Base-by-base conservation (phyloP, 176 grass and related monocot species). In the Triticum urartu region DNA sequence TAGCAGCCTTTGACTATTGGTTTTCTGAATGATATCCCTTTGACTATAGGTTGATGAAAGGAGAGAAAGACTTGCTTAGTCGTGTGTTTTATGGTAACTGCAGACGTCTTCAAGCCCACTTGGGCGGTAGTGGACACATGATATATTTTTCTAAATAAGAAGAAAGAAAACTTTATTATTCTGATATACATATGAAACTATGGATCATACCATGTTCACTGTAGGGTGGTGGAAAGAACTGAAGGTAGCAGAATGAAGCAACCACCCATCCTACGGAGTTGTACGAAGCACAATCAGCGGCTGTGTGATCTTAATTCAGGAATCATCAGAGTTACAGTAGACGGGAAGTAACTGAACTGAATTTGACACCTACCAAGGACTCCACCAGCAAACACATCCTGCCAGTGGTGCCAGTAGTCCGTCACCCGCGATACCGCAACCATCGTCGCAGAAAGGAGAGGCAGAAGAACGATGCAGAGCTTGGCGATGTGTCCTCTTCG, bases 351-450 rank as follows among this genome's bases (percentile, higher is more conserved):
- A 59, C 56, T 21, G 56, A 21, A 21, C 56, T 59, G 17, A 59
- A 59, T 59, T 21, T 0, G 18, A 59, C 18, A 59, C 56, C 3
- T 68, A 83, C 86, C 80, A 18, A 88, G 45, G 14, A 88, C 75
- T 8, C 56, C 56, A 21, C 56, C 56, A 21, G 56, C 56, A 21
- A 59, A 59, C 56, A n/a, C 56, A 59, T 59, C 88, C 70, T 89
- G 88, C 88, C 88, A 89, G 14, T 89, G 88, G 78, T 89, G 88
- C 83, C 88, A 89, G 88, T 89, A 86, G 78, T 86, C 83, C 3
- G 81, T 78, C 6, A 89, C 83, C 70, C 83, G 20, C 11, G 88
- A 89, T 11, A 89, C 36, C 0, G 68, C 88, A 20, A 86, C 78
- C 82, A 89, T 80, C 1, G 88, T 70, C 5, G 88, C 83, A 0